A percentile compares a stretch with the other conserved stretches of the same genome.
phyloP scores from a whole-genome alignment of 257 asterid genomes.

The Pogostemon cablin region DNA sequence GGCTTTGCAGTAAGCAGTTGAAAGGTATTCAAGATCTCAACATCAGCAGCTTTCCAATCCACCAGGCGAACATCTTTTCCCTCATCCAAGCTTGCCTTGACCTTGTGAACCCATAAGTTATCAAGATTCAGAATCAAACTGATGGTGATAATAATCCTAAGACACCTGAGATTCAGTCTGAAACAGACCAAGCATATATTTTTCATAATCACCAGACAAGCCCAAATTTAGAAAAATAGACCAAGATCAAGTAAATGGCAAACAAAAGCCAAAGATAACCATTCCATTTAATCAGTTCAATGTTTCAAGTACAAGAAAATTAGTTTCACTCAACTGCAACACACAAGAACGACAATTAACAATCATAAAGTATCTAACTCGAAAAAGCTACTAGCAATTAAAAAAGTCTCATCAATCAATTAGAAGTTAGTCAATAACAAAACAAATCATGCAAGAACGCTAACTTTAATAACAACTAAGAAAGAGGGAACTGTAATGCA shows the following conservation, averaged over 20 bases:
- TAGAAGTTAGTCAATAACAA: background rate
- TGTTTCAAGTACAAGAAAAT: background rate
- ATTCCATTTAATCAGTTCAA: background rate
- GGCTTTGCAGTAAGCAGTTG: constrained; percentile 98
- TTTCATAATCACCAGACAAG: constrained; percentile 16
- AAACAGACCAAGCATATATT: constrained; percentile 10
- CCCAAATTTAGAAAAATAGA: background rate
- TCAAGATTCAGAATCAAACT: constrained; percentile 27
- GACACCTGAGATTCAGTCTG: constrained; percentile 12
- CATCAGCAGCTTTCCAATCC: constrained; percentile 98
- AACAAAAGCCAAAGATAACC: background rate
- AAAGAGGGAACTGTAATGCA: background rate
- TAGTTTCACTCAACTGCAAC: background rate
- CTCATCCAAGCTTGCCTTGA: constrained; percentile 67
- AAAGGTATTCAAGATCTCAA: constrained; percentile 88
- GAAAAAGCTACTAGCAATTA: background rate
- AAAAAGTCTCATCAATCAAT: background rate
- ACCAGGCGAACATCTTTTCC: constrained; percentile 86
- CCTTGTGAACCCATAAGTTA: constrained; percentile 50
- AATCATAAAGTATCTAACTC: background rate
- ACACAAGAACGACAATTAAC: background rate
- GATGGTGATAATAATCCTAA: constrained; percentile 2
- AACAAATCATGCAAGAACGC: background rate
- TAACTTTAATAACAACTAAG: background rate
- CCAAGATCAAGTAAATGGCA: constrained; percentile 6